A percentile compares a stretch with the other conserved stretches of the same genome.
These are phyloP conservation scores for Mucor saturninus DNA, from an alignment of 371 early-diverging fungal species.

Conservation along the genomic window DNA sequence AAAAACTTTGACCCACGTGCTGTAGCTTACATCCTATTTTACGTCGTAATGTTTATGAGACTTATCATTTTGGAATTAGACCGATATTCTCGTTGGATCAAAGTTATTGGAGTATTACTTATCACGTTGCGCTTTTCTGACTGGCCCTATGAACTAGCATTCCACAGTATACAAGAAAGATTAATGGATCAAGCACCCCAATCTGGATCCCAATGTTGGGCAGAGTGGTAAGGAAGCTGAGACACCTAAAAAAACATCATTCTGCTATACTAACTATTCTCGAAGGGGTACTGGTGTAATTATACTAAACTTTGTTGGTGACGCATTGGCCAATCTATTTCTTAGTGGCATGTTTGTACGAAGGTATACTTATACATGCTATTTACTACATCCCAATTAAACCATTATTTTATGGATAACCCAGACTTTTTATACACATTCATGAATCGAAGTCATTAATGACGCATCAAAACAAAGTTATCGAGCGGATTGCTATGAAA, in stretches of 20 bases:
- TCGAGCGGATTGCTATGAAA: slow-evolving; percentile 46
- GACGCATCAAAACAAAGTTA: slow-evolving; percentile 39
- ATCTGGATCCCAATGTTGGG: slow-evolving; percentile 46
- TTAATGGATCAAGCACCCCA: slow-evolving; percentile 23
- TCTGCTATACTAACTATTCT: neutral
- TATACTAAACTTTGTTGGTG: slow-evolving; percentile 50
- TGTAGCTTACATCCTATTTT: slow-evolving; percentile 42
- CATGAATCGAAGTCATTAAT: slow-evolving; percentile 25
- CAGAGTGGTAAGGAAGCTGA: slow-evolving; percentile 39
- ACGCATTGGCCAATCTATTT: slow-evolving; percentile 50
- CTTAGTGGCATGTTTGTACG: slow-evolving; percentile 56
- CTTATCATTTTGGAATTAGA: slow-evolving; percentile 44
- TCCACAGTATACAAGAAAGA: slow-evolving; percentile 25
- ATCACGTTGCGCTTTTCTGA: slow-evolving; percentile 49
- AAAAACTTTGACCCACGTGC: neutral
- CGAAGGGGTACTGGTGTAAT: slow-evolving; percentile 50
- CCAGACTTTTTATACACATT: slow-evolving; percentile 47
- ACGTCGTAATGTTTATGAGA: slow-evolving; percentile 52
- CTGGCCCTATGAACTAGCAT: slow-evolving; percentile 54
- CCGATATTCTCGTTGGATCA: slow-evolving; percentile 44
- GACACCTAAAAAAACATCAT: neutral
- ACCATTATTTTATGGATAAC: neutral
- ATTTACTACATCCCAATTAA: neutral
- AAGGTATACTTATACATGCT: slow-evolving; percentile 21
- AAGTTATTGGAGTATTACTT: slow-evolving; percentile 37